These are phyloP conservation scores for Coriaria nepalensis DNA, from an alignment of 306 rosid species.

Conservation along the genomic window DNA sequence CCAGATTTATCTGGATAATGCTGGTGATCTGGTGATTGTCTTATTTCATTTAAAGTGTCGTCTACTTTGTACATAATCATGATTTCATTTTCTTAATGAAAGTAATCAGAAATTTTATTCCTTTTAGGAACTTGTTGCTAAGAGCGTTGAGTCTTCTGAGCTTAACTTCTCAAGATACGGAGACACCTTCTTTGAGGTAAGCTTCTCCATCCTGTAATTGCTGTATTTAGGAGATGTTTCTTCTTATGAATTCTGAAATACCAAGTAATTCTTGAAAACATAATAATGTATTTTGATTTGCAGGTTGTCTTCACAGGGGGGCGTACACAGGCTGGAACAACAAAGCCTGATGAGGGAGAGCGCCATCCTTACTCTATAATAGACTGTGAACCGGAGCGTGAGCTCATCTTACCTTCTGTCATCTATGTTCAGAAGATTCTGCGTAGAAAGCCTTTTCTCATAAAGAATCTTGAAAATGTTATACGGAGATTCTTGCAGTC, in stretches of 20 bases:
- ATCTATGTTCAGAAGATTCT: conserved; percentile 88
- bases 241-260: too few species aligned
- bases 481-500: conserved; percentile 94
- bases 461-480: conserved; percentile 97
- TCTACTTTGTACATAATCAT: background rate
- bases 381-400: conserved; percentile 76
- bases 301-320: conserved; percentile 98
- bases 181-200: conserved; percentile 92
- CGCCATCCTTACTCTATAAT: conserved; percentile 88
- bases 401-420: conserved; percentile 73
- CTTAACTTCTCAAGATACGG: conserved; percentile 98
- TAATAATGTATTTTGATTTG: background rate
- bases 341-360: conserved; percentile 99
- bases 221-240: background rate
- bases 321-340: conserved; percentile 99
- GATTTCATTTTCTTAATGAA: conserved; percentile 1
- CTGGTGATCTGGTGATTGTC: conserved; percentile 93
- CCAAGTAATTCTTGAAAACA: too few species aligned
- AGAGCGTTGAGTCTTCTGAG: conserved; percentile 75
- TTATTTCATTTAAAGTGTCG: conserved; percentile 2
- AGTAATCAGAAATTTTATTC: conserved; percentile 13
- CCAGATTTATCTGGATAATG: conserved; percentile 99
- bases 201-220: conserved; percentile 10
- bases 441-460: conserved; percentile 91
- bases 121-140: conserved; percentile 75